phyloP scores from a whole-genome alignment of 1,284 basidiomycete species.

The Ceratobasidium sp. region DNA sequence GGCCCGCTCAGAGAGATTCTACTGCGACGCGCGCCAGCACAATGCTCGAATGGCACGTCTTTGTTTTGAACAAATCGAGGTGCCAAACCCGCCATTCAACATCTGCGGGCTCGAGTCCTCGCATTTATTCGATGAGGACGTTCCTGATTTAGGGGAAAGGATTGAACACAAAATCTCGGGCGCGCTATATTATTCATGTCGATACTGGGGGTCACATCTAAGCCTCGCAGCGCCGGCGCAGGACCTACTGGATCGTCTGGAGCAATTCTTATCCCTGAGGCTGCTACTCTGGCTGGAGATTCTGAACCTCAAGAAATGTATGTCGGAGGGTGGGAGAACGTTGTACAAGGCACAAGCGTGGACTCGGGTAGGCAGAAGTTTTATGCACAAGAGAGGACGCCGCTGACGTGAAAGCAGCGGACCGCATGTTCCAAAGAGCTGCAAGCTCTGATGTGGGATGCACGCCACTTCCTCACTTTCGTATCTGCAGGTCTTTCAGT shows the following conservation, averaged over 20 bases:
- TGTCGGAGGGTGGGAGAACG: neutral
- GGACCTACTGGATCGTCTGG: neutral
- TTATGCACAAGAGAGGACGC: neutral
- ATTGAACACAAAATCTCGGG: neutral
- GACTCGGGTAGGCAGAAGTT: neutral
- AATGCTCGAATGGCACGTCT: neutral
- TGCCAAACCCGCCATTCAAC: constrained; percentile 22
- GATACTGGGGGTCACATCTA: constrained; percentile 13
- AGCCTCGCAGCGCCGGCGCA: neutral
- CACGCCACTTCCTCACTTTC: constrained; percentile 29
- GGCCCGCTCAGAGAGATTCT: neutral
- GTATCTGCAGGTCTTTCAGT: constrained; percentile 21
- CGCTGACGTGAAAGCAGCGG: neutral
- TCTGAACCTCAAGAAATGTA: constrained; percentile 5
- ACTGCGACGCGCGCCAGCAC: neutral
- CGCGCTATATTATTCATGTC: constrained; percentile 15
- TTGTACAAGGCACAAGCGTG: neutral
- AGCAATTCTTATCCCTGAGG: neutral
- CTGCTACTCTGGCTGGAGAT: constrained; percentile 39
- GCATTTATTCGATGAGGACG: neutral
- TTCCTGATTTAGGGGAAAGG: neutral
- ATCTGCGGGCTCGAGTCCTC: constrained; percentile 26
- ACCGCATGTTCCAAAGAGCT: neutral
- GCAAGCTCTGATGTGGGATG: constrained; percentile 29
- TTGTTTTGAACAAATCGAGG: constrained; percentile 7